Base-by-base conservation (phyloP, 2,329 filamentous ascomycete species). In the Aspergillus floridensis region DNA sequence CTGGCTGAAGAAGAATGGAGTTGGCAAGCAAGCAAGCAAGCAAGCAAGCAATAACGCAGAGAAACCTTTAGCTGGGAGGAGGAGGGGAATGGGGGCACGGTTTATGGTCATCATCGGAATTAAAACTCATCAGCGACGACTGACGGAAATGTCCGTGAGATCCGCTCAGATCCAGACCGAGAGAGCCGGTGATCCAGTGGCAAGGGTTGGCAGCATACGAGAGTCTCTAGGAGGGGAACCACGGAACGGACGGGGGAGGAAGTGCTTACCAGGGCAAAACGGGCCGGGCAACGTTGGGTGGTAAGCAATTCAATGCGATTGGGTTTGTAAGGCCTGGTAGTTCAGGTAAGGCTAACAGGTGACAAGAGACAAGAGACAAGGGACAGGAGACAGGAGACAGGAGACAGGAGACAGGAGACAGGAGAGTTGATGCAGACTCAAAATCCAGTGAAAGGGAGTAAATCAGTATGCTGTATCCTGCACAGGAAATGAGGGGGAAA, bases 81-180 rank as follows among this genome's bases (percentile, higher is more conserved):
- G 26, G 26, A 29, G 26, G 44, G 35, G 51, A 26, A 19, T 19
- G 38, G 19, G 21, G 14, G 47, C 11, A 29, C 29, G 19, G 19
- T 53, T 12, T 6, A 41, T 41, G 41, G 31, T 46, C 19, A 57
- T 46, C 16, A 57, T 53, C 52, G 48, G 44, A 46, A 46, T 46
- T 47, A 57, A 57, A 53, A 38, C 19, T 14, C 8, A 44, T 35
- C 14, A 31, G 26, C 16, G 16, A 16, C 6, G 19, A n/a, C 49
- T n/a, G 44, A 53, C 38, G 41, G 49, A 26, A 31, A n/a, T 44
- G 49, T 49, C 56, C 56, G 56, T 53, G 41, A 10, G 46, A 58
- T 52, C 50, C 56, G 56, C 31, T 16, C 38, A 44, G 56, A 22
- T 58, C 50, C 44, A 58, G 50, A 41, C 50, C 50, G 31, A 31